These are phyloP conservation scores for Fusarium mangiferae DNA, from an alignment of 2,329 filamentous ascomycete genomes.

Conservation along the genomic window DNA sequence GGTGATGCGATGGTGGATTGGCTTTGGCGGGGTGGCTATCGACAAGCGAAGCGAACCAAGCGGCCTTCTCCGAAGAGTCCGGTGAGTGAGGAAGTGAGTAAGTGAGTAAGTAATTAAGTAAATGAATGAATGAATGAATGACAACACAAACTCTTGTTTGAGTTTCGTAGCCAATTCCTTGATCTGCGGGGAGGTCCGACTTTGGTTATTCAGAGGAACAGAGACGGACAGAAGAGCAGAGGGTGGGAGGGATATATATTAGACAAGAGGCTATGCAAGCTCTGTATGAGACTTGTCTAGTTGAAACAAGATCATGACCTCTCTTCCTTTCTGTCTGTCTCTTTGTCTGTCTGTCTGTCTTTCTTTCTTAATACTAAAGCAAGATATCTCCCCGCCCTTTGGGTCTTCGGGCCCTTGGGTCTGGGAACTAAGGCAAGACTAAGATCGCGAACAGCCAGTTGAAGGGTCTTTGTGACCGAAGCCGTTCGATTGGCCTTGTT, in stretches of 20 bases:
- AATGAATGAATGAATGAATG: not conserved
- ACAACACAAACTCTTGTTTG: conserved; percentile 17
- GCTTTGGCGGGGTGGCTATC: conserved; percentile 27
- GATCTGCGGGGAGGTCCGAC: not conserved
- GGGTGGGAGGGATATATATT: not conserved
- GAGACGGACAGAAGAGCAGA: not conserved
- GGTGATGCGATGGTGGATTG: conserved; percentile 21
- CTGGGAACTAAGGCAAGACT: conserved; percentile 1
- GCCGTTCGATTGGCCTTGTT: conserved; percentile 34
- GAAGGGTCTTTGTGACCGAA: conserved; percentile 39
- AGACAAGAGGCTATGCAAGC: conserved; percentile 3
- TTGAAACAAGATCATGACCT: conserved; percentile 10
- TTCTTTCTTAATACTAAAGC: not conserved
- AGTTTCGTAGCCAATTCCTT: conserved; percentile 30
- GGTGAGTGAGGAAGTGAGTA: not conserved
- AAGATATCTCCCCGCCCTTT: conserved; percentile 30
- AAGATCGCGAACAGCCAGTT: conserved; percentile 41
- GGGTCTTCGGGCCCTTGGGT: conserved; percentile 38
- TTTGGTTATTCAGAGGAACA: not conserved
- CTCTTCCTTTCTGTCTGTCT: not conserved
- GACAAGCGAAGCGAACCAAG: conserved; percentile 6
- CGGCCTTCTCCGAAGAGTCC: conserved; percentile 15
- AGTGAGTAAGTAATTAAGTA: not conserved
- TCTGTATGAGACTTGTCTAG: not conserved
- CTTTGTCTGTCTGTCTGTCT: not conserved